Percentiles rank a stretch among this genome's conserved stretches.
phyloP scores from a whole-genome alignment of 345 rosid genomes.

The Geranium brycei region DNA sequence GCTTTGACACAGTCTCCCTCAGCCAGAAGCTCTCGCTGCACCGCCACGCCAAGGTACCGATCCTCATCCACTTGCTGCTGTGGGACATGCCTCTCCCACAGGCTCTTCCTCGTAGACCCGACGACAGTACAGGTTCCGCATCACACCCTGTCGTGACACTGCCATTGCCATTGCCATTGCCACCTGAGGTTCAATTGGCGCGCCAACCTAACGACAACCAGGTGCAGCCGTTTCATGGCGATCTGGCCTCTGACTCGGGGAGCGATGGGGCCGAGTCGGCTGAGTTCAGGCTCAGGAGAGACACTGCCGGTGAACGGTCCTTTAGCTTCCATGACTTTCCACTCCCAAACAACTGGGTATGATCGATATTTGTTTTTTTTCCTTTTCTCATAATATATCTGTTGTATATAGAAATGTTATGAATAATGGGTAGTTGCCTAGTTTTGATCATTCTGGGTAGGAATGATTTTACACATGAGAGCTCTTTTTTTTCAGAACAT shows the following conservation, averaged over 20 bases:
- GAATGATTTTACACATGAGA: no score
- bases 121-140: conserved; percentile 8
- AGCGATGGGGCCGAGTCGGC: conserved; percentile 12
- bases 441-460: no score
- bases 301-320: conserved; percentile 63
- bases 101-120: conserved; percentile 3
- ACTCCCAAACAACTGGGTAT: conserved; percentile 53
- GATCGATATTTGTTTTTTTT: conserved; percentile 2
- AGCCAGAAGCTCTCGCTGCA: conserved; percentile 91
- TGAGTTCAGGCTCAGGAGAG: conserved; percentile 30
- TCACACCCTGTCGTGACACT: conserved; percentile 14
- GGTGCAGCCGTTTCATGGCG: conserved; percentile 39
- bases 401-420: no score
- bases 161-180: background rate
- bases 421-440: no score
- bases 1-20: conserved; percentile 70
- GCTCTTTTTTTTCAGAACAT: no score
- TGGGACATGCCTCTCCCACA: conserved; percentile 37
- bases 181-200: conserved; percentile 19
- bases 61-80: conserved; percentile 50
- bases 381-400: no score
- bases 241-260: conserved; percentile 11
- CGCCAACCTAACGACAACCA: conserved; percentile 49
- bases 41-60: conserved; percentile 73
- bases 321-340: conserved; percentile 75